phyloP scores from a whole-genome alignment of 2,329 filamentous ascomycete species.

The Annulohypoxylon truncatum region DNA sequence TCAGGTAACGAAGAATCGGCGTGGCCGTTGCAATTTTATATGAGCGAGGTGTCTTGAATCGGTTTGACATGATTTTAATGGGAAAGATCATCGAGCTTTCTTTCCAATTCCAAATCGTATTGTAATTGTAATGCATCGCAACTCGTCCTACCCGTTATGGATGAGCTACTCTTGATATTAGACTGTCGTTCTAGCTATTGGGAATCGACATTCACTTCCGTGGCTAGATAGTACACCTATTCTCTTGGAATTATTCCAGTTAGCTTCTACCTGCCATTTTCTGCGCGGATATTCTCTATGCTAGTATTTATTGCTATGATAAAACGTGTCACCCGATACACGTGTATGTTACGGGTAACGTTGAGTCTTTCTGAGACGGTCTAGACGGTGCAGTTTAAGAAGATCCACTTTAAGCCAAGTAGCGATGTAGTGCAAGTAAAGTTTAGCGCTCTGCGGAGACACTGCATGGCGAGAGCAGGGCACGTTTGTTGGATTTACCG shows the following conservation, averaged over 20 bases:
- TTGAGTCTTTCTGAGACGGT: too few species aligned
- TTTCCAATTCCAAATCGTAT: too few species aligned
- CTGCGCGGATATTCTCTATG: background rate
- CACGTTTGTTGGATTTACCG: background rate
- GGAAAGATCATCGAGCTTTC: too few species aligned
- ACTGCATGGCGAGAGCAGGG: background rate
- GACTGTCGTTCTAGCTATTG: background rate
- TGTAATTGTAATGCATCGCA: background rate
- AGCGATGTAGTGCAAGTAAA: constrained; percentile 12
- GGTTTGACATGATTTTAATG: too few species aligned
- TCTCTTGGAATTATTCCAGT: background rate
- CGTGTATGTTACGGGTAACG: background rate
- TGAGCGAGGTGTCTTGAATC: too few species aligned
- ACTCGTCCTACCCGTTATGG: background rate
- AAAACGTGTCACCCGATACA: background rate
- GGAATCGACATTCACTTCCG: background rate
- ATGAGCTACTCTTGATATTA: background rate
- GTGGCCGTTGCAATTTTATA: too few species aligned
- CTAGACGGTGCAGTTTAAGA: too few species aligned
- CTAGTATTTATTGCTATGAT: background rate
- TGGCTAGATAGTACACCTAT: background rate
- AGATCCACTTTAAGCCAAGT: background rate
- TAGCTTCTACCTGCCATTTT: background rate
- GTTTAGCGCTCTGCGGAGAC: constrained; percentile 15
- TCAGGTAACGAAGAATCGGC: too few species aligned